Percentiles rank a stretch among this genome's conserved stretches.
phyloP scores from a whole-genome alignment of 495 filamentous ascomycete genomes.

The Trichoderma parareesei region DNA sequence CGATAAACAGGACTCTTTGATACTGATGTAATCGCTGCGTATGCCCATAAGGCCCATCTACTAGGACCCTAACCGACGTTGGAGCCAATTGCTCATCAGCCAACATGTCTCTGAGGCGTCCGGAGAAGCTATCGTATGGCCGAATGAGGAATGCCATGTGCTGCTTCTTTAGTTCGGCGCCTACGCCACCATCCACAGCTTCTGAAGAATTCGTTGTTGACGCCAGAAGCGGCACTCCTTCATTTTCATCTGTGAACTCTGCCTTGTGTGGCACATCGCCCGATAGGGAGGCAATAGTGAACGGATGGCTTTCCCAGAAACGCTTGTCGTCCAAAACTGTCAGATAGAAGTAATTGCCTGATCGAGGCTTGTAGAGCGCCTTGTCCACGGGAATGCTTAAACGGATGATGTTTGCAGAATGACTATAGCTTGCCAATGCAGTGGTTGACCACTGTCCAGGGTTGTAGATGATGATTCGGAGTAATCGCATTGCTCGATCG shows the following conservation, averaged over 20 bases:
- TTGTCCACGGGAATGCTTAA: slow-evolving; percentile 34
- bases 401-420: slow-evolving; percentile 42
- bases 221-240: neutral
- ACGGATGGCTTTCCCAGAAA: slow-evolving; percentile 54
- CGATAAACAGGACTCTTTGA: slow-evolving; percentile 48
- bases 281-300: slow-evolving; percentile 39
- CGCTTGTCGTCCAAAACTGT: slow-evolving; percentile 42
- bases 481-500: slow-evolving; percentile 41
- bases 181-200: neutral
- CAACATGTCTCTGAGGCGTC: slow-evolving; percentile 29
- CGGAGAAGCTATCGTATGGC: slow-evolving; percentile 43
- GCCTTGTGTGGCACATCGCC: neutral
- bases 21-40: slow-evolving; percentile 39
- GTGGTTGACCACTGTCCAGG: slow-evolving; percentile 20
- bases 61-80: slow-evolving; percentile 25
- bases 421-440: slow-evolving; percentile 33
- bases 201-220: neutral
- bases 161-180: neutral
- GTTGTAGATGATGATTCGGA: slow-evolving; percentile 40
- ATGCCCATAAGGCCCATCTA: slow-evolving; percentile 55
- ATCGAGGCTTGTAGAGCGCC: slow-evolving; percentile 27
- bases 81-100: slow-evolving; percentile 13
- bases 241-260: neutral
- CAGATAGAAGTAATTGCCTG: slow-evolving; percentile 50
- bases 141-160: slow-evolving; percentile 19